Conservation (phyloP, 1,139 yeast species). For the Nematodospora anomalae region DNA sequence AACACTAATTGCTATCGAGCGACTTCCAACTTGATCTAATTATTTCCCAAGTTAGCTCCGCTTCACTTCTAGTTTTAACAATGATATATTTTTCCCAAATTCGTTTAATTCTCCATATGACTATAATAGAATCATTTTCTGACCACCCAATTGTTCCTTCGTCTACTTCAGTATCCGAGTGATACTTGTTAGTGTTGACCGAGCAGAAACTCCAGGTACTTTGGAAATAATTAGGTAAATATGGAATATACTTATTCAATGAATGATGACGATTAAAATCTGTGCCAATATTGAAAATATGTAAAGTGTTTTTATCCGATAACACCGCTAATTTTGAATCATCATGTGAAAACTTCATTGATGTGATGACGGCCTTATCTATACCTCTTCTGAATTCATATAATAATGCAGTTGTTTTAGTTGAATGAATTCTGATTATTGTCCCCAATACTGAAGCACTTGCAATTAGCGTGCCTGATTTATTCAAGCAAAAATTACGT, state of each 20-base stretch:
- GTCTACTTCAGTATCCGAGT: constrained; percentile 42
- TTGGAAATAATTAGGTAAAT: constrained; percentile 70
- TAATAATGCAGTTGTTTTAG: constrained; percentile 67
- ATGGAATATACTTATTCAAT: constrained; percentile 54
- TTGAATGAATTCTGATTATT: constrained; percentile 74
- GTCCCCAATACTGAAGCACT: constrained; percentile 90
- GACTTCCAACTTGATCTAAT: constrained; percentile 75
- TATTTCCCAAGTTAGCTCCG: constrained; percentile 6
- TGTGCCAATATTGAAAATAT: constrained; percentile 57
- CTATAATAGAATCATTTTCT: constrained; percentile 61
- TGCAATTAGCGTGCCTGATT: constrained; percentile 78
- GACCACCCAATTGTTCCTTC: constrained; percentile 79
- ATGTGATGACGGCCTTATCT: constrained; percentile 76
- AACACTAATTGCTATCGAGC: constrained; percentile 31
- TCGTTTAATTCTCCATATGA: constrained; percentile 70
- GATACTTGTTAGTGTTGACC: constrained; percentile 57
- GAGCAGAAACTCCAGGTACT: constrained; percentile 91
- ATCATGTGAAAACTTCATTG: constrained; percentile 80
- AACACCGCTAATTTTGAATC: constrained; percentile 78
- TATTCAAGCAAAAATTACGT: constrained; percentile 65
- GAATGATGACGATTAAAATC: constrained; percentile 62
- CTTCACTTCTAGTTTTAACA: constrained; percentile 36
- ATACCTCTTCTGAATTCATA: constrained; percentile 87
- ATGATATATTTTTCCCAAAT: constrained; percentile 87
- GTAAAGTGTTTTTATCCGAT: constrained; percentile 86